A percentile compares a stretch with the other conserved stretches of the same genome.
Conservation (phyloP, 1,284 basidiomycete genomes). For the Naganishia albida region DNA sequence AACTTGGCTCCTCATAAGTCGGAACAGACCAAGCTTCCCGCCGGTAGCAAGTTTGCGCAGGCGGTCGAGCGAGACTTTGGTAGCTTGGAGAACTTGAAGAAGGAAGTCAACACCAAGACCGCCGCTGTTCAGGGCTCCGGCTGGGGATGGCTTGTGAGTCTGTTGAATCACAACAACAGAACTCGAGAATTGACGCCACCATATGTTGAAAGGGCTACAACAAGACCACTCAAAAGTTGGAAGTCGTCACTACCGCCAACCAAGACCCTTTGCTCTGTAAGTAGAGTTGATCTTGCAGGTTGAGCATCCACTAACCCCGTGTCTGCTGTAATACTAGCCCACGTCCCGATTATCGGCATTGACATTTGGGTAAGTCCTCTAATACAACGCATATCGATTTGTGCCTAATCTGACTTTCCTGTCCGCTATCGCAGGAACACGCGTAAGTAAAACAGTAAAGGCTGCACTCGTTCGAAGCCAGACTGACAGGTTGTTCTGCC, state of each 20-base stretch:
- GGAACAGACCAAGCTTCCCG: constrained; percentile 63
- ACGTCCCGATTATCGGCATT: constrained; percentile 88
- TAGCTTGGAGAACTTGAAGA: constrained; percentile 70
- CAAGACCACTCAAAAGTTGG: constrained; percentile 69
- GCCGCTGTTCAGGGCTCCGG: constrained; percentile 94
- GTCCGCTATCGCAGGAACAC: constrained; percentile 42
- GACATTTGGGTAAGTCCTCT: constrained; percentile 75
- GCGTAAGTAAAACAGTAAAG: constrained; percentile 38
- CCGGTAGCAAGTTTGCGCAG: constrained; percentile 72
- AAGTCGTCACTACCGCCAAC: constrained; percentile 88
- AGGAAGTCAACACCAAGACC: constrained; percentile 82
- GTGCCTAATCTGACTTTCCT: constrained; percentile 62
- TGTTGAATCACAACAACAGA: not conserved
- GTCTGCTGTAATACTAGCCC: constrained; percentile 48
- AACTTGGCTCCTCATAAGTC: constrained; percentile 75
- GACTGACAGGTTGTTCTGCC: constrained; percentile 16
- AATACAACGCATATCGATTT: constrained; percentile 28
- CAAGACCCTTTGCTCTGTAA: constrained; percentile 84
- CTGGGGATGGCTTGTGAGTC: constrained; percentile 90
- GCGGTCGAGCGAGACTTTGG: constrained; percentile 85
- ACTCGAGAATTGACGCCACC: not conserved
- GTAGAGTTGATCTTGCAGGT: constrained; percentile 30
- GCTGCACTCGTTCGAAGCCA: not conserved
- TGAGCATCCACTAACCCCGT: not conserved
- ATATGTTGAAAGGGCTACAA: constrained; percentile 66